These are phyloP conservation scores for Phytophthora vignae DNA, from an alignment of 352 stramenopile species.

Conservation along the genomic window DNA sequence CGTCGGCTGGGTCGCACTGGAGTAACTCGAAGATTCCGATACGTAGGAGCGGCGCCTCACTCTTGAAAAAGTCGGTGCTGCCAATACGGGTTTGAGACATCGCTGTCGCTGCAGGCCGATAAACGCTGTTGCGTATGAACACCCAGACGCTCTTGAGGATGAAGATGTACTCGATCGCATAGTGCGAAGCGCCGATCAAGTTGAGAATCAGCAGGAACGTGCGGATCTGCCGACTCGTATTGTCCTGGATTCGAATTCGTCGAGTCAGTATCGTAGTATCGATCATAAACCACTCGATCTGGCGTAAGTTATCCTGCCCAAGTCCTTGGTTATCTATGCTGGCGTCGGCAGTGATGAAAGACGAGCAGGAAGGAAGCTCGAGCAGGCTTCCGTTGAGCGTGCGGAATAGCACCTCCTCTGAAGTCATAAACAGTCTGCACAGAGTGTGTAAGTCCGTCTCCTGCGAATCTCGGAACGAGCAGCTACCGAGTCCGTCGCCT, in stretches of 20 bases:
- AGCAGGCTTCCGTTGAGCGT: constrained; percentile 23
- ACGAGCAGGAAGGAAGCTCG: constrained; percentile 17
- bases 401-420: constrained; percentile 27
- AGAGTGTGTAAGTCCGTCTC: constrained; percentile 41
- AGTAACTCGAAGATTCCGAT: constrained; percentile 26
- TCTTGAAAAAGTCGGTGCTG: constrained; percentile 1
- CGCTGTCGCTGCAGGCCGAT: not conserved
- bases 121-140: constrained; percentile 30
- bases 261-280: constrained; percentile 25
- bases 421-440: constrained; percentile 33
- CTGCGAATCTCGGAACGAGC: constrained; percentile 42
- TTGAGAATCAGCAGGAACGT: constrained; percentile 45
- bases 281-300: constrained; percentile 42
- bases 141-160: constrained; percentile 27
- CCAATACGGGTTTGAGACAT: constrained; percentile 1
- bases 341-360: constrained; percentile 11
- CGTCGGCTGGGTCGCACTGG: constrained; percentile 32
- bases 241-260: constrained; percentile 45
- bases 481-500: constrained; percentile 39
- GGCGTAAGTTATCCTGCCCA: constrained; percentile 32
- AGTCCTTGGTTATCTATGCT: not conserved
- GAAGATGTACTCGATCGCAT: constrained; percentile 39
- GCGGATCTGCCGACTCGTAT: constrained; percentile 45
- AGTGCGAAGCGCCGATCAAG: constrained; percentile 36
- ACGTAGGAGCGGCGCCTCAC: constrained; percentile 6